Base-by-base conservation (phyloP, 306 rosid genomes). In the Cucumis cinereus region DNA sequence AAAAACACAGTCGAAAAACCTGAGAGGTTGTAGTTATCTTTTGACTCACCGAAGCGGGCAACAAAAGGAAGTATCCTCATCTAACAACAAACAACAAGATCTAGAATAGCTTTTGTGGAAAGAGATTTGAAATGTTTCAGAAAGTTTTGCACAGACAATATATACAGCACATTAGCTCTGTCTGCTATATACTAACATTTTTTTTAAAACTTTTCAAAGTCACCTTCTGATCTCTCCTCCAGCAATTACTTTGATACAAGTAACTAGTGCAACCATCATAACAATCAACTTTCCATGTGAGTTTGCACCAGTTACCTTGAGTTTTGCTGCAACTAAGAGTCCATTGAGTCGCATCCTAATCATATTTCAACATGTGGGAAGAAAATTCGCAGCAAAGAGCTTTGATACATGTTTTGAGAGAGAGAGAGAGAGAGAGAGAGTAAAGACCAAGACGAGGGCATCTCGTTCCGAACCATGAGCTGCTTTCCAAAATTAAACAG, bases 261-360 rank as follows among this genome's bases (percentile, higher is more conserved):
- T 4, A 70, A 84, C 43, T 17, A 54, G 54, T 36, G 79, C 82
- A 76, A 81, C 68, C 57, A 78, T 41, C n/a, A 82, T 78, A 79
- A 83, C 82, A 77, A 81, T 76, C 86, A 83, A 78, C 61, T 84
- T 79, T 83, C 61, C 76, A 50, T 72, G 59, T 17, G 59, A 40
- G 26, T 77, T 76, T 74, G 77, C 50, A 77, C 74, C 81, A 82
- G 49, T 77, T 74, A 43, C 78, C 82, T 80, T 62, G 77, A 74
- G 84, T 81, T 84, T 78, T 75, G 82, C 89, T 82, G 86, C 87
- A 83, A 82, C 81, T 85, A 86, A 90, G 88, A 30, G 79, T 79
- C 78, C 78, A 81, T 80, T 79, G 22, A 79, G 79, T 81, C 84
- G 83, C 78, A 75, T 63, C 84, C 89, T 86, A 84, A 77, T 77